phyloP scores from a whole-genome alignment of 768 basidiomycete genomes.

The Naematelia aurantialba region DNA sequence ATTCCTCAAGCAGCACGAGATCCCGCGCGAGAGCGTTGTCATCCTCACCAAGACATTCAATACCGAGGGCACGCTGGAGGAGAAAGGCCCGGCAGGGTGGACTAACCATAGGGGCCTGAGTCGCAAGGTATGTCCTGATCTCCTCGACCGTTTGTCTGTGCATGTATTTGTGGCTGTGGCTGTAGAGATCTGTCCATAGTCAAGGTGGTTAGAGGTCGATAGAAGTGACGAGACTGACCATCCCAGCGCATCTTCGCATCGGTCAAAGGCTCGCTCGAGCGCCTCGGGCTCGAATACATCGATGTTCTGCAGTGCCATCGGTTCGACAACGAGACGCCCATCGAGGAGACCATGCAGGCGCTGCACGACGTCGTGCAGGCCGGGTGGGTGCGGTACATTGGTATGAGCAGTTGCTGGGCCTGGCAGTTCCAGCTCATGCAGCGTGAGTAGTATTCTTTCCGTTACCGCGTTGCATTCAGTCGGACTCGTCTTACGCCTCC shows the following conservation, averaged over 20 bases:
- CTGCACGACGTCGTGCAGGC: slow-evolving; percentile 53
- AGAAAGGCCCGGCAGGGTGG: slow-evolving; percentile 35
- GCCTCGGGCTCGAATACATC: slow-evolving; percentile 72
- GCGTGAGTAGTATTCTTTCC: too few species aligned
- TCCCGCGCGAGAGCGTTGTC: slow-evolving; percentile 72
- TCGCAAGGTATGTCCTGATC: slow-evolving; percentile 39
- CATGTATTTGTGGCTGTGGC: not conserved
- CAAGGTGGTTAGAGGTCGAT: not conserved
- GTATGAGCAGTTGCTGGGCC: slow-evolving; percentile 52
- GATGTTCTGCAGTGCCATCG: slow-evolving; percentile 66
- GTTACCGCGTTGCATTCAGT: too few species aligned
- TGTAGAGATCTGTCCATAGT: not conserved
- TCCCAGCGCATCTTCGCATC: slow-evolving; percentile 64
- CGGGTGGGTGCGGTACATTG: slow-evolving; percentile 53
- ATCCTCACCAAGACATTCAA: slow-evolving; percentile 66
- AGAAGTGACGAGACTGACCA: not conserved
- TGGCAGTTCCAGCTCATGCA: slow-evolving; percentile 49
- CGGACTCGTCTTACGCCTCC: too few species aligned
- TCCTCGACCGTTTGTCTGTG: not conserved
- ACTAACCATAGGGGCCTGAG: slow-evolving; percentile 33
- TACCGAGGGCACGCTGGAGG: slow-evolving; percentile 26
- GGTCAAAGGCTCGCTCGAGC: slow-evolving; percentile 57
- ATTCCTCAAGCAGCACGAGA: slow-evolving; percentile 64
- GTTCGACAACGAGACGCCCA: slow-evolving; percentile 61
- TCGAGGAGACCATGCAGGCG: slow-evolving; percentile 58